Percentiles rank a stretch among this genome's conserved stretches.
Evolutionary conservation across 495 filamentous ascomycete species (phyloP).

Genomic region (Penicillium herquei): DNA sequence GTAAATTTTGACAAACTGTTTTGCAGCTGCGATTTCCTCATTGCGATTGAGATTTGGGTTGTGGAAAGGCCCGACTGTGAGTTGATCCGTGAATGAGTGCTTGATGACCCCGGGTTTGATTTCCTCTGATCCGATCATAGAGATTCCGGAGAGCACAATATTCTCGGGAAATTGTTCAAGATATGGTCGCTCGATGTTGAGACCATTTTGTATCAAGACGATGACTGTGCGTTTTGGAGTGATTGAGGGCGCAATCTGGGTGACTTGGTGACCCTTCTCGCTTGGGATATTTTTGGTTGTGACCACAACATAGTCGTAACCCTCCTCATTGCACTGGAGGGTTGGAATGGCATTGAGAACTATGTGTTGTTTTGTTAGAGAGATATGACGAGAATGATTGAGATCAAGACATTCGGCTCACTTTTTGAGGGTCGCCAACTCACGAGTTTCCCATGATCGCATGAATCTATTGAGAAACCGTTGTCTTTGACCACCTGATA

Average conservation of each 20-base stretch:
- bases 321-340: neutral
- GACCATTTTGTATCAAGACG: neutral
- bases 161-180: neutral
- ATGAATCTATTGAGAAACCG: constrained; percentile 53
- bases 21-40: constrained; percentile 21
- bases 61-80: constrained; percentile 45
- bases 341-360: neutral
- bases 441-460: constrained; percentile 26
- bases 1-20: constrained; percentile 40
- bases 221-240: neutral
- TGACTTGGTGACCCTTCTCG: neutral
- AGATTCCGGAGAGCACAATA: neutral
- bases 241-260: neutral
- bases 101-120: neutral
- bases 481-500: constrained; percentile 43
- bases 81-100: constrained; percentile 17
- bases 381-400: too few species aligned
- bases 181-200: neutral
- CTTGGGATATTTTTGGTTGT: neutral
- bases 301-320: neutral
- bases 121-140: constrained; percentile 1
- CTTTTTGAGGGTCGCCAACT: constrained; percentile 20
- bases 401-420: constrained; percentile 1
- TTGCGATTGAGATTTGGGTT: constrained; percentile 23
- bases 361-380: neutral